These are phyloP conservation scores for Plasmopara viticola DNA, from an alignment of 352 stramenopile species.

Conservation along the genomic window DNA sequence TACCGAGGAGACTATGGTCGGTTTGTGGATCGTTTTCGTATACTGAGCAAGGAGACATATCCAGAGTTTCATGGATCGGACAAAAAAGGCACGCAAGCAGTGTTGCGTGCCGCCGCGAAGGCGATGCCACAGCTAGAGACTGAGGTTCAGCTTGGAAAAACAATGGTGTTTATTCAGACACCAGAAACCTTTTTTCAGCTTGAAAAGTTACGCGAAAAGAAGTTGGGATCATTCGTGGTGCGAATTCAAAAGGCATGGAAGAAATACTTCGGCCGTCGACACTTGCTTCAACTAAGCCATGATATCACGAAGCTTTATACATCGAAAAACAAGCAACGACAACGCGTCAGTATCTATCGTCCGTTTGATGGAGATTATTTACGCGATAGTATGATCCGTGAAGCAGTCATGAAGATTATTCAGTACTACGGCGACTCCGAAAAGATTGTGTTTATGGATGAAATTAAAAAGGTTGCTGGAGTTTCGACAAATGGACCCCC, in stretches of 20 bases:
- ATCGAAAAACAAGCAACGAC: constrained; percentile 71
- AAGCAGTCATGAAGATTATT: constrained; percentile 63
- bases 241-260: constrained; percentile 84
- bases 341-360: constrained; percentile 83
- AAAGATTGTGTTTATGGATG: constrained; percentile 80
- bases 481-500: constrained; percentile 24
- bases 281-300: constrained; percentile 76
- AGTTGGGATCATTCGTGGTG: constrained; percentile 63
- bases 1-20: constrained; percentile 84
- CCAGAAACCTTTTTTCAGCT: constrained; percentile 87
- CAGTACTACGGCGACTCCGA: constrained; percentile 70
- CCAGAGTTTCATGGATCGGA: constrained; percentile 73
- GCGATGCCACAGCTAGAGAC: constrained; percentile 57
- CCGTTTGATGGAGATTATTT: constrained; percentile 85
- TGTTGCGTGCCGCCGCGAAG: constrained; percentile 74
- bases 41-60: constrained; percentile 80
- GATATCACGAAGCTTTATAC: constrained; percentile 85
- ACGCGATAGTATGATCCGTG: constrained; percentile 47
- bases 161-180: constrained; percentile 89
- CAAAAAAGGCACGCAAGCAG: constrained; percentile 78
- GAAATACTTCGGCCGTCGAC: constrained; percentile 67
- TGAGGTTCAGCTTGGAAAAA: constrained; percentile 84
- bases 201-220: constrained; percentile 82
- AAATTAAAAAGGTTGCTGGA: constrained; percentile 52
- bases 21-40: constrained; percentile 79